Evolutionary conservation across 805 yeast species (phyloP), one percentile per base, ranked within the genome.

Genomic region (Zygotorulaspora danielsina): DNA sequence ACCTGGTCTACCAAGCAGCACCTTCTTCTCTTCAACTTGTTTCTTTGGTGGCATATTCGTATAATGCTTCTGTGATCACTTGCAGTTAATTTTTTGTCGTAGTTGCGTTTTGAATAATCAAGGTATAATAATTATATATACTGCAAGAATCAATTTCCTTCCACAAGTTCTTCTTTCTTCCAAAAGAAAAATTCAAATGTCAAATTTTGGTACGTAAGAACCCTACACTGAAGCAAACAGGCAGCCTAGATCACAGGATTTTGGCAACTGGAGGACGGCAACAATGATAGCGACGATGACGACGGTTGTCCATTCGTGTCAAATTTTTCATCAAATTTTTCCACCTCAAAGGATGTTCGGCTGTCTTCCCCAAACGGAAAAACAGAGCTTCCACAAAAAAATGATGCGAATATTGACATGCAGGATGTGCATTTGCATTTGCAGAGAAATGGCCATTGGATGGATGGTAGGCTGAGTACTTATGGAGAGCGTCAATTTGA

Each of bases 1-100:
- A 55, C 85, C 84, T 61, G 93, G 93, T 65, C 94, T 81, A 51
- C 95, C 93, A 52, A 86, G 76, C 48, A 81, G 73, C 54, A 86
- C 71, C 60, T 84, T 84, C 59, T 80, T 78, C 44, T 73, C 69
- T 46, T 73, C 62, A 24, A 75, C 66, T 39, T 64, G 59, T 51
- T 63, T 62, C 64, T 63, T 63, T 61, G 67, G 67, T 38, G 67
- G 67, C 67, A 63, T 63, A 19, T 25, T 49, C 32, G 19, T 16
- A 9, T 19, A 12, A 32, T 36, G 22, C n/a, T 25, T 19, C 25
- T 19, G 19, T 33, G 36, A 19, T 17, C 16, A 5, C 27, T 24
- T 24, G 27, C 12, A 13, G 12, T 24, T 4, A 24, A 13, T 8
- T 24, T 11, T 13, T 7, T 4, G 11, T 7, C 12, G 8, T 13